A percentile compares a stretch with the other conserved stretches of the same genome.
phyloP scores from a whole-genome alignment of 257 asterid genomes.

The Solanum lycopersicoides region DNA sequence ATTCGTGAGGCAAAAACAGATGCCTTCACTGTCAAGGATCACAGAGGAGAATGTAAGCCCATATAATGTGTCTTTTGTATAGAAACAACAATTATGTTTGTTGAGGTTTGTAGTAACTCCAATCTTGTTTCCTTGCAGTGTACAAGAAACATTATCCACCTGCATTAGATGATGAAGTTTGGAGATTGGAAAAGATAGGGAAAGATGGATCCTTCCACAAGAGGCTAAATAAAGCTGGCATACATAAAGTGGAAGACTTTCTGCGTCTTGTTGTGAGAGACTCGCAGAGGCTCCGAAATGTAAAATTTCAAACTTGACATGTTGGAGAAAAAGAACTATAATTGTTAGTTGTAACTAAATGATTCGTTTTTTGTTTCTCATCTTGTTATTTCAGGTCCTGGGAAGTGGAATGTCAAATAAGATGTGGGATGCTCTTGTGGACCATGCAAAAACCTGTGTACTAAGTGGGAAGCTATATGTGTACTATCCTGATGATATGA shows the following conservation, averaged over 20 bases:
- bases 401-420: constrained; percentile 98
- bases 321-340: background rate
- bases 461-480: constrained; percentile 82
- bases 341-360: background rate
- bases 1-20: constrained; percentile 95
- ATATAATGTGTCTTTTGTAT: background rate
- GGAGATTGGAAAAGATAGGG: constrained; percentile 97
- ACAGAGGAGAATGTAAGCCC: constrained; percentile 93
- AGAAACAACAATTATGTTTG: background rate
- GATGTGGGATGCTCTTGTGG: constrained; percentile 94
- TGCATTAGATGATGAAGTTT: constrained; percentile 78
- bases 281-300: constrained; percentile 70
- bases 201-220: constrained; percentile 96
- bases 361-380: background rate
- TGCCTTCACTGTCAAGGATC: constrained; percentile 95
- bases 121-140: constrained; percentile 34
- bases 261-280: constrained; percentile 64
- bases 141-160: constrained; percentile 99
- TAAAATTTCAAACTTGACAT: constrained; percentile 23
- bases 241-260: constrained; percentile 78
- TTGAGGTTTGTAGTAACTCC: constrained; percentile 3
- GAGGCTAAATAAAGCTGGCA: constrained; percentile 75
- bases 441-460: constrained; percentile 91
- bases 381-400: constrained; percentile 45
- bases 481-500: constrained; percentile 76